Evolutionary conservation across 345 rosid genomes (phyloP), one percentile per base, ranked within the genome.

Genomic region (Brassica rapa): DNA sequence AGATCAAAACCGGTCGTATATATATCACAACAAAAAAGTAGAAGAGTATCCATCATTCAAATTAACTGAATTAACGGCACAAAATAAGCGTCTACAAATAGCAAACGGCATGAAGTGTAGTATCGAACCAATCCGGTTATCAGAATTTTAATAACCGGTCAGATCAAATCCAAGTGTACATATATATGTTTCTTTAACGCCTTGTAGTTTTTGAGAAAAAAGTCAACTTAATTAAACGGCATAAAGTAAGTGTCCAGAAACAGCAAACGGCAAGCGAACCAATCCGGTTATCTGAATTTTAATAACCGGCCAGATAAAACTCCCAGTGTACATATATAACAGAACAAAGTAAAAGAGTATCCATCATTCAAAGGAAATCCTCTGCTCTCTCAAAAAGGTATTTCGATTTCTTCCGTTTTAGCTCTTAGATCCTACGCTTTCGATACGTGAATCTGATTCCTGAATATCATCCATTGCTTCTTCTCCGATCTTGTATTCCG

Each of bases 291-390:
- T 59, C 61, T 2, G 9, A 61, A 61, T 5, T 21, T 24, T 4
- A 1, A n/a, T 0, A 77, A 71, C 81, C 76, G 76, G 72, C 21
- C 37, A 56, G 81, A 37, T 64, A 64, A 56, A 63, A n/a, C 15
- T 19, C 19, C 19, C 21, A 43, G 51, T 30, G 49, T 15, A 4
- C 37, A 9, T 51, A n/a, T 15, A 51, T 5, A 51, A 0, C 57
- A n/a, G 8, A 1, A 5, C 21, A 51, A 12, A 43, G n/a, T 43
- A 43, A 8, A 41, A 10, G 51, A 43, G 51, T 1, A 68, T n/a
- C 2, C 8, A 14, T 67, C 57, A 53, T 29, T 62, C 62, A 4
- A 49, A 46, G 24, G 64, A 53, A 46, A 25, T 25, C 27, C 2
- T 56, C 30, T 39, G 59, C 49, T 70, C 72, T 8, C 60, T 55